Base-by-base conservation (phyloP, 441 rosid species). In the Aquilaria agallochum region DNA sequence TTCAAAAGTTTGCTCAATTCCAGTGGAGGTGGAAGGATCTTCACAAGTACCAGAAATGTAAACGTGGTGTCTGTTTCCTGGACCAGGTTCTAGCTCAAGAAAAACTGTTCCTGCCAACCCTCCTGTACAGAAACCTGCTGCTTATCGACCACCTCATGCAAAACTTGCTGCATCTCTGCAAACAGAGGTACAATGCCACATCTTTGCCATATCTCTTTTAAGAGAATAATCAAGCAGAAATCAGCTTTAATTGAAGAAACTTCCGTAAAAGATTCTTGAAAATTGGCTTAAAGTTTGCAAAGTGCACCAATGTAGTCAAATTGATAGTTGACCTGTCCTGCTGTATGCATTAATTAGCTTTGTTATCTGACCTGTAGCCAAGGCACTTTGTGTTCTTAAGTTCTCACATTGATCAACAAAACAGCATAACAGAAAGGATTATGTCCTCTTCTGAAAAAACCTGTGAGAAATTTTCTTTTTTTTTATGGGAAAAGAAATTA, bases 111-210 rank as follows among this genome's bases (percentile, higher is more conserved):
- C 79, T 49, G 20, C 69, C 58, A 80, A 59, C 62, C 80, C 82
- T 69, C 69, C 81, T 34, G 68, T 74, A 31, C 80, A 79, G 59
- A 92, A 87, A 83, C 95, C 96, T n/a, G 87, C 89, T 55, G 96
- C 93, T 53, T 90, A 93, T 80, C 92, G 90, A 47, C 97, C 98
- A 56, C 98, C 97, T 0, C 93, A 90, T 72, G 95, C 98, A 48
- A 93, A 88, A 72, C 71, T 72, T 11, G 89, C 96, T 57, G 98
- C 89, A 2, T 83, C 84, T 31, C 58, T 85, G 70, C 95, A 85
- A 76, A 91, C 96, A 15, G 86, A 90, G 98, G 98, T 93, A 86
- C 44, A 33, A 13, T 50, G 54, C 53, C 13, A 44, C 66, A 56
- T 65, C 52, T 10, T 31, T 54, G 58, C 14, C 44, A 30, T 53